Evolutionary conservation across 2,329 filamentous ascomycete genomes (phyloP).

Genomic region (Chaetomium olivaceum): DNA sequence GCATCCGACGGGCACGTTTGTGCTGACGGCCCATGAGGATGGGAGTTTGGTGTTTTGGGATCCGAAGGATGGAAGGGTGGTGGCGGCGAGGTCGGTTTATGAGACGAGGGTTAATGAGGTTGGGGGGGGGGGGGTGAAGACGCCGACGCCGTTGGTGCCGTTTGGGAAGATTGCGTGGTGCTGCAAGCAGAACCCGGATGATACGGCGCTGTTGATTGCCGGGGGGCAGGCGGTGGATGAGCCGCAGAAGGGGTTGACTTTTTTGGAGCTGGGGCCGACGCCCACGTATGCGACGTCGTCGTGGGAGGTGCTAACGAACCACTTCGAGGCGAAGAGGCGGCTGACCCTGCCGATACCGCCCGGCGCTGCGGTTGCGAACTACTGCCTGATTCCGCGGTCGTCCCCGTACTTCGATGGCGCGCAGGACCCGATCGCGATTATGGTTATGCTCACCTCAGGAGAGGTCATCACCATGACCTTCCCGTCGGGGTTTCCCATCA

Average conservation of each 20-base stretch:
- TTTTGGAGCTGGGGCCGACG: constrained; percentile 84
- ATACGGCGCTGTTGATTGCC: constrained; percentile 83
- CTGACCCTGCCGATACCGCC: constrained; percentile 73
- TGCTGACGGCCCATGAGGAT: constrained; percentile 86
- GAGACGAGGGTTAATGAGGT: constrained; percentile 73
- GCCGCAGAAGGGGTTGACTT: constrained; percentile 75
- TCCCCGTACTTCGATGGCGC: constrained; percentile 86
- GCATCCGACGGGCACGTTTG: constrained; percentile 92
- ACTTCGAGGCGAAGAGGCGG: constrained; percentile 76
- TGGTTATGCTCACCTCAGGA: constrained; percentile 79
- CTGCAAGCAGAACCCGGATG: constrained; percentile 89
- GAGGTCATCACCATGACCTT: constrained; percentile 90
- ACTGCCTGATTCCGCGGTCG: constrained; percentile 76
- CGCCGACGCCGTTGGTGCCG: constrained; percentile 66
- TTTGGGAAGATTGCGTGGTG: constrained; percentile 86
- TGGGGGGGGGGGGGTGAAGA: constrained; percentile 43
- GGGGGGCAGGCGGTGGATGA: constrained; percentile 72
- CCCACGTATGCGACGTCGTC: constrained; percentile 89
- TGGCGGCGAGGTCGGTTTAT: constrained; percentile 80
- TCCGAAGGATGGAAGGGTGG: constrained; percentile 77
- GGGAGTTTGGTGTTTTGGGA: constrained; percentile 95
- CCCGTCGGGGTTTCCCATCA: constrained; percentile 86
- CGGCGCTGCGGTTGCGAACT: constrained; percentile 75
- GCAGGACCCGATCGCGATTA: constrained; percentile 85
- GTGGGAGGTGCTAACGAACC: constrained; percentile 78